These are phyloP conservation scores for Brettanomyces anomalus DNA, from an alignment of 805 yeast species.

Conservation along the genomic window DNA sequence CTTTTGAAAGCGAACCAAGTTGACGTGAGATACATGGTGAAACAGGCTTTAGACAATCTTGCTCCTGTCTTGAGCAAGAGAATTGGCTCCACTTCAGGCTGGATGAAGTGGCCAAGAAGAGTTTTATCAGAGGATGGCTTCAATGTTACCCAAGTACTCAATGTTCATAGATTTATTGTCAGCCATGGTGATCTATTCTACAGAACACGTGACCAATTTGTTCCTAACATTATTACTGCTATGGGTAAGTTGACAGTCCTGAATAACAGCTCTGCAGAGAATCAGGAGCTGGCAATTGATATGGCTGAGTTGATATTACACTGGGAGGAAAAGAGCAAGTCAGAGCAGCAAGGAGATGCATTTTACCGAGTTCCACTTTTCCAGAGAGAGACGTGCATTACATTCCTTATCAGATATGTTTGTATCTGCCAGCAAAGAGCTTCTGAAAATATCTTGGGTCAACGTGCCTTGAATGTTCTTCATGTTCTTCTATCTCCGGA, in stretches of 20 bases:
- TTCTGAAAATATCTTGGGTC: slow-evolving; percentile 74
- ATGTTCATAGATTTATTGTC: slow-evolving; percentile 82
- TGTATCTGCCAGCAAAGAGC: slow-evolving; percentile 82
- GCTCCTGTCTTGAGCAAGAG: slow-evolving; percentile 81
- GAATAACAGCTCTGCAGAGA: slow-evolving; percentile 70
- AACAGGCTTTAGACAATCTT: slow-evolving; percentile 77
- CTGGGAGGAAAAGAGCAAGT: slow-evolving; percentile 51
- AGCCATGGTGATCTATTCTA: slow-evolving; percentile 79
- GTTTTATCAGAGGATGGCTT: slow-evolving; percentile 86
- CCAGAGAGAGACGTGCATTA: slow-evolving; percentile 83
- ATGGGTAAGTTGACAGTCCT: slow-evolving; percentile 82
- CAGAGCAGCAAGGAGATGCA: not conserved
- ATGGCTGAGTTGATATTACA: slow-evolving; percentile 74
- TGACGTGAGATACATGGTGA: slow-evolving; percentile 76
- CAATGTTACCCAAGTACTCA: slow-evolving; percentile 75
- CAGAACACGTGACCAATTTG: slow-evolving; percentile 79
- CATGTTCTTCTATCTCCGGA: slow-evolving; percentile 62
- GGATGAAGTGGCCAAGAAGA: slow-evolving; percentile 95
- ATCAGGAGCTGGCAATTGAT: slow-evolving; percentile 80
- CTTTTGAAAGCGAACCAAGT: slow-evolving; percentile 73
- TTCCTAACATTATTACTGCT: slow-evolving; percentile 81
- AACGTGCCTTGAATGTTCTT: slow-evolving; percentile 70
- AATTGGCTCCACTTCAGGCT: slow-evolving; percentile 50
- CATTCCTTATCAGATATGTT: slow-evolving; percentile 78
- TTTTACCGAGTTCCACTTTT: slow-evolving; percentile 58